Evolutionary conservation across 768 basidiomycete species (phyloP), one percentile per base, ranked within the genome.

Genomic region (Termitomyces eurrhizus): DNA sequence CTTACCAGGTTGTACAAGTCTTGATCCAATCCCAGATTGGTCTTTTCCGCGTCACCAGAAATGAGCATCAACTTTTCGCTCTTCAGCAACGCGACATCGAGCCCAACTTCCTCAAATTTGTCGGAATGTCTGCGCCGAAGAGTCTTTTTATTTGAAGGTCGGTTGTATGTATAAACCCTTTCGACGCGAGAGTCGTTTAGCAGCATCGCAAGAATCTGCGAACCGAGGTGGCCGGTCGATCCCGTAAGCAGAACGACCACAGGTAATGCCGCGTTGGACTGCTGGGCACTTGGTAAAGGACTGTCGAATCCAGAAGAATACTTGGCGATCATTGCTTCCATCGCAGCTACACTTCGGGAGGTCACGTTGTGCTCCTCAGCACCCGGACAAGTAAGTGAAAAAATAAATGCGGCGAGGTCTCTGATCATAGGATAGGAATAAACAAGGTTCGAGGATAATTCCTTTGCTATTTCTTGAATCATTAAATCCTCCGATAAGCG

Each of bases 381-480:
- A 14, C 12, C 35, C 7, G 50, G 33, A 26, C 36, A 39, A 21
- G 33, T 21, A 33, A 39, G 52, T 1, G 57, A 51, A 26, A 26
- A 32, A 11, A 63, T 29, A 26, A 54, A 57, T 26, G 29, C 32
- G 7, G 59, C 56, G 2, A 61, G 53, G 9, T 64, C 64, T 33
- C 66, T 49, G 50, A 78, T 66, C 0, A 71, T 69, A 2, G 81
- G 81, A 58, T 79, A 71, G 37, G 75, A 67, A 61, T 81, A 85
- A 21, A 84, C 69, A 21, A 79, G 62, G 49, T 79, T 81, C 60
- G 72, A 73, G 5, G 63, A 24, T 7, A 79, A 57, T 0, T 44
- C 62, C 36, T 64, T 54, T 5, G 61, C 66, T 9, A 65, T 67
- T 39, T 55, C 60, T 57, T 21, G 41, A 14, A 7, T 14, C 33